phyloP scores from a whole-genome alignment of 257 asterid genomes.

The Catharanthus roseus region DNA sequence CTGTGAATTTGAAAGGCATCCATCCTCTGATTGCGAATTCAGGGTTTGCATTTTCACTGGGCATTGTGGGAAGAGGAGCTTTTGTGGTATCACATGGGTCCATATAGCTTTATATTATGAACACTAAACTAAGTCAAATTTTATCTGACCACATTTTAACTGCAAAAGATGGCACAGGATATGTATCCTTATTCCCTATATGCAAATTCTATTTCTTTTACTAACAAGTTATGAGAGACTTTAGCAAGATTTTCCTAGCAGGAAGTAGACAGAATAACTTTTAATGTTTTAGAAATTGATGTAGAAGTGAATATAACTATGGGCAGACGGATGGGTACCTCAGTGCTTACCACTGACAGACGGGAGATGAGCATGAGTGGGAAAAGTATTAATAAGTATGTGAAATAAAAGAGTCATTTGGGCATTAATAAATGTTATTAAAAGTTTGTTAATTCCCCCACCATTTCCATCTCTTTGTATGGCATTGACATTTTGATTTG shows the following conservation, averaged over 20 bases:
- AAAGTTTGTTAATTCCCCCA: neutral
- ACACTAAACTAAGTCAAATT: neutral
- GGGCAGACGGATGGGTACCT: neutral
- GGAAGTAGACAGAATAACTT: neutral
- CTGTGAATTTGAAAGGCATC: too few species aligned
- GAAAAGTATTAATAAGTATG: too few species aligned
- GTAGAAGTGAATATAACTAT: neutral
- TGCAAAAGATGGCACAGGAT: neutral
- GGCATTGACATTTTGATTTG: too few species aligned
- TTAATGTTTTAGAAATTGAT: neutral
- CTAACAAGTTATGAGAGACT: neutral
- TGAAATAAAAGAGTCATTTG: neutral
- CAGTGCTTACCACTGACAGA: neutral
- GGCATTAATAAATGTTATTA: too few species aligned
- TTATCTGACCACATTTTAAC: neutral
- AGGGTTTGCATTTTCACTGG: neutral
- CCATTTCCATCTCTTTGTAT: too few species aligned
- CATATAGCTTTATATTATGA: neutral
- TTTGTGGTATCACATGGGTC: neutral
- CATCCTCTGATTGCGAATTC: neutral
- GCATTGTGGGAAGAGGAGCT: neutral
- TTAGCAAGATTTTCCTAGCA: too few species aligned
- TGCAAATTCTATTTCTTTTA: too few species aligned
- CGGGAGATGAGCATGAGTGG: neutral
- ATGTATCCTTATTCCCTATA: too few species aligned